Evolutionary conservation across 2,329 filamentous ascomycete genomes (phyloP).

Genomic region (Pseudogymnoascus sp.): DNA sequence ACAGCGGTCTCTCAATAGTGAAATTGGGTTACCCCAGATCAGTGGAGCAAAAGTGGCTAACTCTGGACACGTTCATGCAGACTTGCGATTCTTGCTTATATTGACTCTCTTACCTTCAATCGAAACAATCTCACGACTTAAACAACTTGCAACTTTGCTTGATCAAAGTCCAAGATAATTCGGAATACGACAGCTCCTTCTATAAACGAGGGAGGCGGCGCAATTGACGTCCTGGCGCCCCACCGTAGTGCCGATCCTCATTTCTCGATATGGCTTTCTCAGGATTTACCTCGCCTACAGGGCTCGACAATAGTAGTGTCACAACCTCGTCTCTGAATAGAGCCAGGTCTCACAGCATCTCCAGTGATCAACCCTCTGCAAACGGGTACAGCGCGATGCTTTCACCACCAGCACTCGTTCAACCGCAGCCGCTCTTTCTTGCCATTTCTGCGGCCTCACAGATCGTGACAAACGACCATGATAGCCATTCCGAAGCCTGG

Average conservation of each 20-base stretch:
- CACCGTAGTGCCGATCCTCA: neutral
- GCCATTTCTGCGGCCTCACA: conserved; percentile 81
- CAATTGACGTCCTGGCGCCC: conserved; percentile 6
- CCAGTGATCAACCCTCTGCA: conserved; percentile 60
- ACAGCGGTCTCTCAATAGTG: neutral
- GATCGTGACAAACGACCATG: conserved; percentile 82
- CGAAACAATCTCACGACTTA: neutral
- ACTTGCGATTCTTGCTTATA: neutral
- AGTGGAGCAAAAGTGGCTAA: conserved; percentile 5
- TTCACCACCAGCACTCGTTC: conserved; percentile 58
- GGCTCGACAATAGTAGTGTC: neutral
- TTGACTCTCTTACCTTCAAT: neutral
- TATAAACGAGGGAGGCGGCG: neutral
- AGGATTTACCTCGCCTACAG: conserved; percentile 2
- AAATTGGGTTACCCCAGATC: conserved; percentile 4
- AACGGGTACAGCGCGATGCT: conserved; percentile 48
- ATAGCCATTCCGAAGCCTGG: conserved; percentile 61
- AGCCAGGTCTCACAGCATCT: conserved; percentile 46
- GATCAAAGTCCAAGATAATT: neutral
- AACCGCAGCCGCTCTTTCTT: conserved; percentile 78
- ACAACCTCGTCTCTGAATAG: neutral
- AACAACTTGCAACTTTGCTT: neutral
- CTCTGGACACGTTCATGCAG: neutral
- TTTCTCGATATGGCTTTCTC: conserved; percentile 3
- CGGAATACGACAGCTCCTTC: neutral